Conservation (phyloP, 805 yeast species). For the Pichia manshurica region DNA sequence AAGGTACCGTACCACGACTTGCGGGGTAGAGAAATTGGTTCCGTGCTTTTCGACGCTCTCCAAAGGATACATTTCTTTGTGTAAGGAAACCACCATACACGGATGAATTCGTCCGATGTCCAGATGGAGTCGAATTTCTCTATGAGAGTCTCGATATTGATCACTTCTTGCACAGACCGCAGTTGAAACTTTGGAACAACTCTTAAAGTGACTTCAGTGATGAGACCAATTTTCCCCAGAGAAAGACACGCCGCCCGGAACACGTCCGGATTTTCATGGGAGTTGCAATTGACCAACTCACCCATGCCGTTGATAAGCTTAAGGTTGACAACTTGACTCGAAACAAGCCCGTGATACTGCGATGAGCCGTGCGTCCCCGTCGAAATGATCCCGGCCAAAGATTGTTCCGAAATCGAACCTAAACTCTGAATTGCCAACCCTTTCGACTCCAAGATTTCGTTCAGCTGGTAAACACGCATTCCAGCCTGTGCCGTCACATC, state of each 20-base stretch:
- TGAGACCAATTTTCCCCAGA: slow-evolving; percentile 86
- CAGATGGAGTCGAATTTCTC: slow-evolving; percentile 73
- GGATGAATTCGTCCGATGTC: slow-evolving; percentile 83
- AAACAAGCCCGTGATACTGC: slow-evolving; percentile 83
- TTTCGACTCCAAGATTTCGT: slow-evolving; percentile 53
- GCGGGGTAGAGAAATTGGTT: slow-evolving; percentile 57
- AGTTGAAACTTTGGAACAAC: slow-evolving; percentile 79
- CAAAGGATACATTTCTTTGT: slow-evolving; percentile 79
- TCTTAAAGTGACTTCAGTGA: slow-evolving; percentile 78
- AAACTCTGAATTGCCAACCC: slow-evolving; percentile 82
- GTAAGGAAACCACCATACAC: slow-evolving; percentile 98
- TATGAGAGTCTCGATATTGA: slow-evolving; percentile 68
- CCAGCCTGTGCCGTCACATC: slow-evolving; percentile 97
- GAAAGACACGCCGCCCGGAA: slow-evolving; percentile 82
- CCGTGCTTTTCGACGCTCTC: slow-evolving; percentile 78
- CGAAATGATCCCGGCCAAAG: slow-evolving; percentile 90
- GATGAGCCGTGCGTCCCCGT: slow-evolving; percentile 98
- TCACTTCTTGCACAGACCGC: slow-evolving; percentile 74
- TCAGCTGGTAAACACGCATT: slow-evolving; percentile 67
- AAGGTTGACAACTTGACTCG: slow-evolving; percentile 79
- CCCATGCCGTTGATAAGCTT: slow-evolving; percentile 75
- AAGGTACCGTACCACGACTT: slow-evolving; percentile 81
- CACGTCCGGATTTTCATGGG: slow-evolving; percentile 53
- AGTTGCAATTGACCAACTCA: slow-evolving; percentile 59
- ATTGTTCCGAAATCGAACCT: slow-evolving; percentile 91